phyloP scores from a whole-genome alignment of 179 eudicot species.

The Gypsophila paniculata region DNA sequence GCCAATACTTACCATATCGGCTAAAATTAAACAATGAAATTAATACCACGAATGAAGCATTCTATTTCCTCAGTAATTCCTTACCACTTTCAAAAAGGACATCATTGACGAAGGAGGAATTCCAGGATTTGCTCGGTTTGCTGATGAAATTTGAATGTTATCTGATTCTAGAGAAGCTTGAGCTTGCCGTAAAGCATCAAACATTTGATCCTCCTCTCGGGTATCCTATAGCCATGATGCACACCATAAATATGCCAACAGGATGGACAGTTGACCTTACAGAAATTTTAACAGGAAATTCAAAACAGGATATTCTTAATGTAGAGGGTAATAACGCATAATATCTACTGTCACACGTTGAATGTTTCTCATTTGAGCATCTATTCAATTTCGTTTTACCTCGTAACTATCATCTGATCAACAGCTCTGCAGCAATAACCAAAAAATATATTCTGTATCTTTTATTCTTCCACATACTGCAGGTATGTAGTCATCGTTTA shows the following conservation, averaged over 20 bases:
- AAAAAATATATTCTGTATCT: not conserved
- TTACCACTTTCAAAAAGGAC: conserved; percentile 74
- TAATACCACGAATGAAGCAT: not conserved
- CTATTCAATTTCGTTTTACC: not conserved
- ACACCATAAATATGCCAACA: conserved; percentile 1
- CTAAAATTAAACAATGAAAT: not conserved
- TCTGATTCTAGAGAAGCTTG: conserved; percentile 34
- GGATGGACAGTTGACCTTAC: not conserved
- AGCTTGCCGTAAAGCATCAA: conserved; percentile 36
- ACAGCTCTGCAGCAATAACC: not conserved
- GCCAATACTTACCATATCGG: too few species aligned
- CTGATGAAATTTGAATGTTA: conserved; percentile 28
- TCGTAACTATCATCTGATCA: not conserved
- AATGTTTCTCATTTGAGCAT: conserved; percentile 1
- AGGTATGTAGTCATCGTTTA: not conserved
- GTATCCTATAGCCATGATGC: conserved; percentile 29
- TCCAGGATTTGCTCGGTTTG: conserved; percentile 41
- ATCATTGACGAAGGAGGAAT: conserved; percentile 59
- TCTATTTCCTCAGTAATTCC: conserved; percentile 2
- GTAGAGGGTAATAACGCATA: not conserved
- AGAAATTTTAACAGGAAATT: conserved; percentile 4
- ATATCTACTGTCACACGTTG: not conserved
- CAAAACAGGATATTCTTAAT: not conserved
- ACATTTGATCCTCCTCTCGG: conserved; percentile 26
- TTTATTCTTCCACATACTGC: not conserved